Percentiles rank a stretch among this genome's conserved stretches.
These are phyloP conservation scores for Solanum sejunctum DNA, from an alignment of 257 asterid genomes.

Conservation along the genomic window DNA sequence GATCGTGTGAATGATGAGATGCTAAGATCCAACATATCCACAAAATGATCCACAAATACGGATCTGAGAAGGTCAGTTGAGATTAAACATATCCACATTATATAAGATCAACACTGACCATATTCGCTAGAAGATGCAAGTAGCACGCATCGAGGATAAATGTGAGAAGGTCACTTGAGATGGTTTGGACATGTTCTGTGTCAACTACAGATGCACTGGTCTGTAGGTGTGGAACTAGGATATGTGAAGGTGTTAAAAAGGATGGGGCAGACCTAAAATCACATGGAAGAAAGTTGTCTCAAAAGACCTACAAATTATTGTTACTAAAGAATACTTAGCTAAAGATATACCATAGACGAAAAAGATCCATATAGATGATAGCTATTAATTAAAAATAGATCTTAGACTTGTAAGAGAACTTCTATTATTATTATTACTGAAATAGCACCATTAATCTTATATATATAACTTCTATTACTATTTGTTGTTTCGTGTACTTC, in stretches of 20 bases:
- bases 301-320: neutral
- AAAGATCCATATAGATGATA: neutral
- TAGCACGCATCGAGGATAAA: neutral
- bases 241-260: neutral
- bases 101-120: neutral
- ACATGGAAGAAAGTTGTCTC: neutral
- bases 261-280: neutral
- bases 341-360: neutral
- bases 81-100: neutral
- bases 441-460: neutral
- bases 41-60: neutral
- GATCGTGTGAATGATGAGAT: neutral
- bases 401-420: neutral
- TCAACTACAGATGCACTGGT: neutral
- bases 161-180: neutral
- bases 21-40: neutral
- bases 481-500: neutral
- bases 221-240: neutral
- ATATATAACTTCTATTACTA: neutral
- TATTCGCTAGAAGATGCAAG: neutral
- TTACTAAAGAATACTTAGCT: no score
- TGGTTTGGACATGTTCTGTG: neutral
- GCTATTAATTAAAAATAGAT: neutral
- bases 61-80: neutral
- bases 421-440: neutral